Evolutionary conservation across 2,329 filamentous ascomycete species (phyloP).

Genomic region (Neurospora sp.): DNA sequence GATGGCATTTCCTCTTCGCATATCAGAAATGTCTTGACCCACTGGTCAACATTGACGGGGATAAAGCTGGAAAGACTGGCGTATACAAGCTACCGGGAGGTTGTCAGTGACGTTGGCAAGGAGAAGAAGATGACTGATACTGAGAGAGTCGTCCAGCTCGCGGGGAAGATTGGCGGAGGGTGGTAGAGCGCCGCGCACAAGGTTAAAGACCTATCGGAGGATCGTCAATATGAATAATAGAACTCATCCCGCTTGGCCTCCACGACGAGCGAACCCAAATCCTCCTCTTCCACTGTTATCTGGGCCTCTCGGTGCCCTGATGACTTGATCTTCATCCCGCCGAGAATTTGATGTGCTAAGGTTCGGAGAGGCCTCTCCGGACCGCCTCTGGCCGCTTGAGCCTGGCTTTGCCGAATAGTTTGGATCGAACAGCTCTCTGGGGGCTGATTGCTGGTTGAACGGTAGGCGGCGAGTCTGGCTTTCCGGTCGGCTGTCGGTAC

Average conservation of each 20-base stretch:
- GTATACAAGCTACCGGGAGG: conserved; percentile 81
- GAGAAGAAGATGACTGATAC: conserved; percentile 51
- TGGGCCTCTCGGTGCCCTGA: conserved; percentile 68
- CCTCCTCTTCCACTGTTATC: conserved; percentile 67
- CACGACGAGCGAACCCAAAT: conserved; percentile 63
- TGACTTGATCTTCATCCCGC: conserved; percentile 54
- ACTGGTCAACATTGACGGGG: conserved; percentile 67
- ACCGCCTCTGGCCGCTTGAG: conserved; percentile 34
- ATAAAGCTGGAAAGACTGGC: conserved; percentile 62
- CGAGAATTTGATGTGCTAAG: conserved; percentile 33
- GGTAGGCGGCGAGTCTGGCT: conserved; percentile 19
- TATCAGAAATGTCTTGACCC: conserved; percentile 57
- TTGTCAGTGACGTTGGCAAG: conserved; percentile 92
- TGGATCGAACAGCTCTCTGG: conserved; percentile 68
- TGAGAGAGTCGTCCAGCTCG: conserved; percentile 77
- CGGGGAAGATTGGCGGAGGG: conserved; percentile 82
- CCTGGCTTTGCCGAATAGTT: conserved; percentile 57
- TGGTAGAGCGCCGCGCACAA: conserved; percentile 51
- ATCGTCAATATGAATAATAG: conserved; percentile 20
- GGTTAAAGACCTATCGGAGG: neutral
- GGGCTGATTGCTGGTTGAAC: conserved; percentile 22
- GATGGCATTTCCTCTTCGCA: conserved; percentile 56
- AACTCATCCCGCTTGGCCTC: conserved; percentile 38
- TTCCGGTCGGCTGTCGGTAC: conserved; percentile 22
- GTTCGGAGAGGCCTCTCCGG: conserved; percentile 27